Conservation (phyloP, 2,329 filamentous ascomycete genomes). For the Talaromyces piceae region DNA sequence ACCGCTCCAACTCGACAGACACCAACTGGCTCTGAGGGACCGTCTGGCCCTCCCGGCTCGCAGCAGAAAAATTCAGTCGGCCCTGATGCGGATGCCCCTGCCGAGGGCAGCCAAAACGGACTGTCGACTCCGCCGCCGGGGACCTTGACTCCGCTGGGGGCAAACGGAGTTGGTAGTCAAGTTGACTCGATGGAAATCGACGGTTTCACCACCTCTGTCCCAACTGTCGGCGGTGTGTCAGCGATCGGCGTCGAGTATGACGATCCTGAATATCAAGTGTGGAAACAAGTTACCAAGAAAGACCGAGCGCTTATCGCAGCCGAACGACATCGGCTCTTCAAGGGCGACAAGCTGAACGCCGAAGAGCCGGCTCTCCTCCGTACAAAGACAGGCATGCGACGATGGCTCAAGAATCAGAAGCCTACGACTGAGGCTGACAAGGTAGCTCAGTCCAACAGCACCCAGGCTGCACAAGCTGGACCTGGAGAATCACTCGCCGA, state of each 20-base stretch:
- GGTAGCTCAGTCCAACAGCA: conserved; percentile 34
- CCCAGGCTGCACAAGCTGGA: conserved; percentile 42
- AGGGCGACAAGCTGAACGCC: conserved; percentile 70
- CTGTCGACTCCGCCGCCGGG: conserved; percentile 76
- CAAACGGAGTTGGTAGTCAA: conserved; percentile 68
- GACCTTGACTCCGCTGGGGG: conserved; percentile 65
- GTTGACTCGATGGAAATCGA: conserved; percentile 84
- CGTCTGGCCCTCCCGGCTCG: conserved; percentile 50
- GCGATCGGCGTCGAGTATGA: conserved; percentile 76
- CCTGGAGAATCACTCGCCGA: conserved; percentile 76
- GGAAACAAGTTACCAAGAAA: conserved; percentile 98
- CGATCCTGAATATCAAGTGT: conserved; percentile 86
- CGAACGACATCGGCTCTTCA: conserved; percentile 79
- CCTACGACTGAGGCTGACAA: conserved; percentile 52
- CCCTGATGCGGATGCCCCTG: conserved; percentile 63
- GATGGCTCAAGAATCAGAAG: conserved; percentile 73
- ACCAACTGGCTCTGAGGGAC: conserved; percentile 68
- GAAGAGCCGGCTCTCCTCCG: conserved; percentile 84
- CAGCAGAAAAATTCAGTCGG: conserved; percentile 44
- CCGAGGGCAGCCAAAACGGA: conserved; percentile 73
- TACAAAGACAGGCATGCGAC: conserved; percentile 80
- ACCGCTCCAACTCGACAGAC: conserved; percentile 61
- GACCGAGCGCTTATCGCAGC: conserved; percentile 81
- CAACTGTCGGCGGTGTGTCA: conserved; percentile 58
- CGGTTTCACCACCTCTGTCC: conserved; percentile 57